Percentiles rank a stretch among this genome's conserved stretches.
Evolutionary conservation across 2,329 filamentous ascomycete species (phyloP).

Genomic region (Fusarium decemcellulare): DNA sequence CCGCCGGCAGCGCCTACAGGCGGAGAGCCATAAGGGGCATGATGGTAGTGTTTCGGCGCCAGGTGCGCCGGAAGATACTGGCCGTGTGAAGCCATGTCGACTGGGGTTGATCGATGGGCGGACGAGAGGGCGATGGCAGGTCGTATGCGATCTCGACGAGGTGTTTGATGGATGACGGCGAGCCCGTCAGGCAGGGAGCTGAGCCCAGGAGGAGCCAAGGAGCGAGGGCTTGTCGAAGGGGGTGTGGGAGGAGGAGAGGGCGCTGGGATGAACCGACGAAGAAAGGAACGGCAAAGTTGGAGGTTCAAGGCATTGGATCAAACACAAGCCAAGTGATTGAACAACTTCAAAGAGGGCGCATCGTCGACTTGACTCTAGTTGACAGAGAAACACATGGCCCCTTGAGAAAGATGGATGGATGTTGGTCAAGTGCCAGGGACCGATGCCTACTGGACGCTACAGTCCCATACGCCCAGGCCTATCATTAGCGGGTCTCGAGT

Average conservation of each 20-base stretch:
- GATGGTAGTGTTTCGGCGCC: constrained; percentile 54
- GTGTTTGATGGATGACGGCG: constrained; percentile 33
- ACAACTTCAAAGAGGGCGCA: constrained; percentile 41
- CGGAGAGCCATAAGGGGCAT: constrained; percentile 61
- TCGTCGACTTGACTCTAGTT: constrained; percentile 41
- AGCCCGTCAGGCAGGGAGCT: constrained; percentile 37
- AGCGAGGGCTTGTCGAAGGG: constrained; percentile 37
- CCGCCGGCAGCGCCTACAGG: constrained; percentile 57
- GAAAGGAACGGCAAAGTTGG: constrained; percentile 38
- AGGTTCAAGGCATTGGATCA: constrained; percentile 45
- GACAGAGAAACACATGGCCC: constrained; percentile 45
- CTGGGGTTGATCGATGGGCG: constrained; percentile 1
- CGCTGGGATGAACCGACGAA: constrained; percentile 23
- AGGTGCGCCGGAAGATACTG: constrained; percentile 50
- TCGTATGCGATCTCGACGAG: constrained; percentile 25
- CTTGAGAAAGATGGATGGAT: constrained; percentile 44
- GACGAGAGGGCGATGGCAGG: constrained; percentile 14
- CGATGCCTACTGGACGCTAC: constrained; percentile 1
- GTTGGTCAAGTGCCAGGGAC: constrained; percentile 26
- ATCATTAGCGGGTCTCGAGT: background rate
- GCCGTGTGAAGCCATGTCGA: constrained; percentile 55
- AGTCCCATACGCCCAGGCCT: background rate
- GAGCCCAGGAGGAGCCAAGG: constrained; percentile 29
- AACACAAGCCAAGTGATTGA: constrained; percentile 37
- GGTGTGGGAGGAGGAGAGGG: constrained; percentile 11